Conservation (phyloP, 768 basidiomycete species). For the Thelephora ganbajun region DNA sequence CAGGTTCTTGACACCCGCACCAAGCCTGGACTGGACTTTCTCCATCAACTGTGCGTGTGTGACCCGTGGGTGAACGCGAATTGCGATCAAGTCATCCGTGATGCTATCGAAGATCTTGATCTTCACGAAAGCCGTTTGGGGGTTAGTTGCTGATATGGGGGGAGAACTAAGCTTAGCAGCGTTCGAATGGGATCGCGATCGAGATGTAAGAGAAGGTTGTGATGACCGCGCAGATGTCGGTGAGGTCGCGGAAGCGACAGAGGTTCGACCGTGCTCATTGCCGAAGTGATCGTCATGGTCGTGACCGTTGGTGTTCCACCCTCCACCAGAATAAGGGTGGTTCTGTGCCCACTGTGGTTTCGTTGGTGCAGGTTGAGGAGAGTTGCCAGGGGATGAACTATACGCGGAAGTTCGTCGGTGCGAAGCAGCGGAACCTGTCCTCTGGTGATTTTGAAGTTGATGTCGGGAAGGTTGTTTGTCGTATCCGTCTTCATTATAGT, state of each 20-base stretch:
- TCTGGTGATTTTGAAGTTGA: constrained; percentile 36
- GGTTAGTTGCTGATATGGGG: constrained; percentile 62
- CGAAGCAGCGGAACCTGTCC: constrained; percentile 35
- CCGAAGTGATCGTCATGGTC: constrained; percentile 10
- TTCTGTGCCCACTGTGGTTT: neutral
- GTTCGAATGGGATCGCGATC: constrained; percentile 46
- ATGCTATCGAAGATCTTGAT: constrained; percentile 95
- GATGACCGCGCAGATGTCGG: constrained; percentile 21
- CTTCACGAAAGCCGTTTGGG: constrained; percentile 85
- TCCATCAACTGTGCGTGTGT: constrained; percentile 77
- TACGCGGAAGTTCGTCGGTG: constrained; percentile 9
- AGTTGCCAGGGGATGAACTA: constrained; percentile 25
- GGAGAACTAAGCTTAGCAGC: constrained; percentile 41
- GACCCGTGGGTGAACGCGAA: constrained; percentile 89
- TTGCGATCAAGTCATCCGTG: constrained; percentile 92
- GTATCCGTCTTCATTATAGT: constrained; percentile 45
- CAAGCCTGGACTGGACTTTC: constrained; percentile 82
- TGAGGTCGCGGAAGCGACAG: constrained; percentile 13
- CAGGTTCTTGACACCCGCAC: constrained; percentile 52
- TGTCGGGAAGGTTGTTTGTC: constrained; percentile 26
- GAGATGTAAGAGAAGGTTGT: constrained; percentile 34
- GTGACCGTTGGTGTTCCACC: constrained; percentile 15
- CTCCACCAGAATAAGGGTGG: neutral
- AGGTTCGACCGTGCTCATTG: constrained; percentile 14
- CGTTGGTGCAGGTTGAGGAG: constrained; percentile 14